Conservation (phyloP, 768 basidiomycete species). For the Sarcomyxa edulis region DNA sequence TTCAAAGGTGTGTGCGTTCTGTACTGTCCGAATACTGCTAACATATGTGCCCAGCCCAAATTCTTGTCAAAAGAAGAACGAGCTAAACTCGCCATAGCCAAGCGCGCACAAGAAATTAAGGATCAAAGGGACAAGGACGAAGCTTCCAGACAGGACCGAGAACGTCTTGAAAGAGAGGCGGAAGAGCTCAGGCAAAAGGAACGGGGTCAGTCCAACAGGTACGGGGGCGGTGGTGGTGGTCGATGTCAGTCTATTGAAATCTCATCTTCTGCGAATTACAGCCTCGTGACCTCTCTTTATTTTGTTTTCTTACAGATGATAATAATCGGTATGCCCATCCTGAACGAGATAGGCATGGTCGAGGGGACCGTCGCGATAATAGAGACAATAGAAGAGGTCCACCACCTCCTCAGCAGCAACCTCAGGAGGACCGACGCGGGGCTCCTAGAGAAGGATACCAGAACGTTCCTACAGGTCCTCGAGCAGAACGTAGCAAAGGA, state of each 20-base stretch:
- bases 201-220: conserved; percentile 32
- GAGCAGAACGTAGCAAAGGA: conserved; percentile 60
- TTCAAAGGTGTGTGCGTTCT: conserved; percentile 58
- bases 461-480: conserved; percentile 81
- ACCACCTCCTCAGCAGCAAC: conserved; percentile 22
- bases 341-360: conserved; percentile 41
- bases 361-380: conserved; percentile 34
- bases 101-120: conserved; percentile 78
- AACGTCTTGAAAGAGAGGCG: conserved; percentile 71
- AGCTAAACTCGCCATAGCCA: conserved; percentile 81
- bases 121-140: conserved; percentile 69
- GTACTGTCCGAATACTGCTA: conserved; percentile 2
- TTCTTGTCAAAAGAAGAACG: conserved; percentile 93
- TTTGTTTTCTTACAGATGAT: conserved; percentile 33
- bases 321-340: conserved; percentile 49
- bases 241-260: conserved; percentile 30
- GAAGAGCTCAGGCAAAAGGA: conserved; percentile 58
- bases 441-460: conserved; percentile 43
- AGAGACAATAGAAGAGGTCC: conserved; percentile 36
- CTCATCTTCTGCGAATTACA: conserved; percentile 7
- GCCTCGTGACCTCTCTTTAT: conserved; percentile 10
- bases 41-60: conserved; percentile 59
- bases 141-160: conserved; percentile 51
- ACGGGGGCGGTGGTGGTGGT: conserved; percentile 27
- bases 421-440: conserved; percentile 24